Percentiles rank a stretch among this genome's conserved stretches.
Evolutionary conservation across 2,329 filamentous ascomycete species (phyloP).

Genomic region (Nothophaeocryptopus gaeumannii): DNA sequence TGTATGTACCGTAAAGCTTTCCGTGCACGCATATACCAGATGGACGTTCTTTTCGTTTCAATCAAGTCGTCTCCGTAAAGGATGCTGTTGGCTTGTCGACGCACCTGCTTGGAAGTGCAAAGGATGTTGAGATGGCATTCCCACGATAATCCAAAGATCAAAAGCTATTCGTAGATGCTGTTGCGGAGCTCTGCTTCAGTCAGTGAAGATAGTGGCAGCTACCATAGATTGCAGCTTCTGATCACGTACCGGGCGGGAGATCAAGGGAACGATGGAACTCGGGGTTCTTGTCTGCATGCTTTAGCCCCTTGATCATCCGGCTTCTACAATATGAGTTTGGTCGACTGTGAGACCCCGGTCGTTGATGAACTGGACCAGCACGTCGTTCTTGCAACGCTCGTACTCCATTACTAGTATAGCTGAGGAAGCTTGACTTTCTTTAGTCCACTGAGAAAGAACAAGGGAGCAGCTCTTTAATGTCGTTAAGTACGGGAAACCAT

Average conservation of each 20-base stretch:
- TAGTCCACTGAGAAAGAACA: too few species aligned
- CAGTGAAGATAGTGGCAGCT: neutral
- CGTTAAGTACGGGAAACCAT: too few species aligned
- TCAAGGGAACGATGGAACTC: constrained; percentile 11
- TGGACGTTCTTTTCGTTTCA: constrained; percentile 42
- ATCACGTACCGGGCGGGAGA: constrained; percentile 3
- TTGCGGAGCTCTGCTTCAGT: constrained; percentile 5
- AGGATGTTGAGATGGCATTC: constrained; percentile 42
- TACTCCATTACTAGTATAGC: constrained; percentile 2
- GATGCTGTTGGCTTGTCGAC: constrained; percentile 41
- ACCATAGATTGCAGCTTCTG: too few species aligned
- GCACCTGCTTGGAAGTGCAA: constrained; percentile 37
- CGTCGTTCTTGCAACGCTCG: constrained; percentile 4
- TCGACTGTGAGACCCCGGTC: constrained; percentile 1
- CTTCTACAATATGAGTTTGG: neutral
- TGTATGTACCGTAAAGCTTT: constrained; percentile 2
- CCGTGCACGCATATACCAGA: constrained; percentile 8
- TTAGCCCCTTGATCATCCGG: constrained; percentile 1
- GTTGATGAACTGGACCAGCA: constrained; percentile 6
- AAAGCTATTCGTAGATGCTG: constrained; percentile 5
- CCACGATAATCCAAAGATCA: constrained; percentile 2
- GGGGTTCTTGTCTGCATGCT: constrained; percentile 4
- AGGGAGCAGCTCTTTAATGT: too few species aligned
- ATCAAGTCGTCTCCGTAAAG: constrained; percentile 49
- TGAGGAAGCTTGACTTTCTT: too few species aligned